Base-by-base conservation (phyloP, 345 rosid species). In the Euphorbia pulcherrima region DNA sequence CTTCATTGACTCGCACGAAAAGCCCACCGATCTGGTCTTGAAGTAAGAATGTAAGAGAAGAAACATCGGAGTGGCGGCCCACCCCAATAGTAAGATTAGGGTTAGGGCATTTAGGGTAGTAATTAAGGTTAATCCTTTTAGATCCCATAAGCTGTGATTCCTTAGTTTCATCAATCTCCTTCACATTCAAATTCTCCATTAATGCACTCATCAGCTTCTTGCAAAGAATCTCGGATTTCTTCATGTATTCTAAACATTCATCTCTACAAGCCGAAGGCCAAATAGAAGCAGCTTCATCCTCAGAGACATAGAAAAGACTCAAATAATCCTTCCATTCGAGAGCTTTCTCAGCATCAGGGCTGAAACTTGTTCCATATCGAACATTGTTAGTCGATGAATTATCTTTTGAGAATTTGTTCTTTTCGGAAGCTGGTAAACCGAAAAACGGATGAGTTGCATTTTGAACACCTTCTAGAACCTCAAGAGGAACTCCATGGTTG, bases 211-310 rank as follows among this genome's bases (percentile, higher is more conserved):
- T 4, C 30, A 83, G 69, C 68, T 68, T 82, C 50, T 53, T 70
- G 73, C 79, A 79, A 41, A 83, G 69, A 24, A 56, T 44, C 74
- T 83, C 75, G 2, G 85, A 60, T 46, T 69, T 77, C 69, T 79
- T 77, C 66, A 79, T 81, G 72, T 79, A 83, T 57, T 76, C 87
- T 6, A 83, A n/a, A 17, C 73, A 77, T 72, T 83, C 81, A 64
- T 83, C 73, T 69, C 87, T 64, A 26, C 85, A 80, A 16, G 56
- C 70, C 48, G 76, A 63, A 73, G 85, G 86, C 85, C 85, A 77
- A 3, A 73, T 62, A 56, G 81, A 71, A 41, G 77, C 64, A 46
- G 85, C 79, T 61, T 78, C 83, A 8, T 75, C 80, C 5, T 79
- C 80, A 8, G 86, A 80, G 39, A 79, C 82, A 33, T 76, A 82